phyloP scores from a whole-genome alignment of 257 asterid genomes.

The Avicennia marina region DNA sequence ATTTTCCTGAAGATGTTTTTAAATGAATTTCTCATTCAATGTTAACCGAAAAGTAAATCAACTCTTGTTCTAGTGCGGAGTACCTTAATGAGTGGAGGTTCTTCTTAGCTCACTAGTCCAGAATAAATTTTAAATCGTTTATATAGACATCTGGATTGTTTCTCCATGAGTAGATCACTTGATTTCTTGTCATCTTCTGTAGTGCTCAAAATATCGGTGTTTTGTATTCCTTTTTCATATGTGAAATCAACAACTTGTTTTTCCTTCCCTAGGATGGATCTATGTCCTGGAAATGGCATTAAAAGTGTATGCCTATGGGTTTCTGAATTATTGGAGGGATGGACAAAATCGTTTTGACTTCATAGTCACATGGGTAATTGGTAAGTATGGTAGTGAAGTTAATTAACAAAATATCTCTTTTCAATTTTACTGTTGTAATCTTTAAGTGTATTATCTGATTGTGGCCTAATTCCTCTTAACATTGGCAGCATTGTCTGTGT shows the following conservation, averaged over 20 bases:
- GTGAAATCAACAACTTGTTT: conserved; percentile 16
- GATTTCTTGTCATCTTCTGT: too few species aligned
- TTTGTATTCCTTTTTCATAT: too few species aligned
- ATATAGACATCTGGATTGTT: neutral
- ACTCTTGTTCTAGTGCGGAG: too few species aligned
- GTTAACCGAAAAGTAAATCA: too few species aligned
- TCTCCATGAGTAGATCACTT: neutral
- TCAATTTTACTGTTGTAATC: too few species aligned
- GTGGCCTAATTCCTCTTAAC: neutral
- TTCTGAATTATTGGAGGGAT: conserved; percentile 93
- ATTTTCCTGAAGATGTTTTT: too few species aligned
- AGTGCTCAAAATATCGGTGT: too few species aligned
- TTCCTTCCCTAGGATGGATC: conserved; percentile 78
- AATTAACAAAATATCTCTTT: neutral
- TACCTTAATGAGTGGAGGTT: too few species aligned
- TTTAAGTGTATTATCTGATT: neutral
- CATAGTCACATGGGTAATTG: conserved; percentile 90
- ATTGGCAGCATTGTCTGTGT: neutral
- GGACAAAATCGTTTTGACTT: conserved; percentile 97
- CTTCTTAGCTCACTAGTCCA: neutral
- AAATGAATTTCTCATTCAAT: too few species aligned
- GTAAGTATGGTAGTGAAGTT: conserved; percentile 39
- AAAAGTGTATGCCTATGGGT: conserved; percentile 81
- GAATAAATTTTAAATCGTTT: neutral
- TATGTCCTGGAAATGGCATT: conserved; percentile 88